Base-by-base conservation (phyloP, 2,329 filamentous ascomycete species). In the Cytospora paraplurivora region DNA sequence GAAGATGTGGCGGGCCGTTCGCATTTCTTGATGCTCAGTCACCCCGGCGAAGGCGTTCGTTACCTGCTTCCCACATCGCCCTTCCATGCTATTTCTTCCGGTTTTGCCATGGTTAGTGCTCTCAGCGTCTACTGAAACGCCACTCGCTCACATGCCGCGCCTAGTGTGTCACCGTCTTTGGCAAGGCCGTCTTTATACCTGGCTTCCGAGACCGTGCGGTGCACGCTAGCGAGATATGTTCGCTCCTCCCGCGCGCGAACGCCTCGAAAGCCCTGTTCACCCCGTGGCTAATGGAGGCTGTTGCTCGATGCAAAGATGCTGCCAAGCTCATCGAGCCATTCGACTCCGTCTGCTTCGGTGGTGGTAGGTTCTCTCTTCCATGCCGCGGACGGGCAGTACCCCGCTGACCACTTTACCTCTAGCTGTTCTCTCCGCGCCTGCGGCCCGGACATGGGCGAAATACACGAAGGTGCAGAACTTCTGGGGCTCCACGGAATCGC, bases 241-340 rank as follows among this genome's bases (percentile, higher is more conserved):
- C 63, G 8, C 49, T 70, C 5, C 55, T 69, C 10, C 54, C 58
- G 1, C 44, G 64, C 21, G 62, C 68, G 1, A 66, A 60, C 19
- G 65, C 56, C 6, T 64, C 62, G 17, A 58, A 62, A 13, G 67
- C 56, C 1, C 51, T 68, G 3, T 38, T 71, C n/a, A 65, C 66
- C 13, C 69, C 69, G 7, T 68, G 69, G 62, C 61, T 67, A 7
- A 68, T 70, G 68, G 69, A 70, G 33, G 58, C 65, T 1, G 59
- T 70, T 34, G 67, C 69, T 2, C 65, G 62, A 34, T 61, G 52
- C 13, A 63, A 66, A 2, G 62, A 69, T 49, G 68, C 67, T 7
- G 56, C 50, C 17, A 56, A 66, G 10, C 68, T 68, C 21, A 69
- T 70, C 50, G 47, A 66, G 34, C 19, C 47, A 2, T 68, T 70